Percentiles rank a stretch among this genome's conserved stretches.
These are phyloP conservation scores for Dichomitus squalens DNA, from an alignment of 1,284 basidiomycete genomes.

Conservation along the genomic window DNA sequence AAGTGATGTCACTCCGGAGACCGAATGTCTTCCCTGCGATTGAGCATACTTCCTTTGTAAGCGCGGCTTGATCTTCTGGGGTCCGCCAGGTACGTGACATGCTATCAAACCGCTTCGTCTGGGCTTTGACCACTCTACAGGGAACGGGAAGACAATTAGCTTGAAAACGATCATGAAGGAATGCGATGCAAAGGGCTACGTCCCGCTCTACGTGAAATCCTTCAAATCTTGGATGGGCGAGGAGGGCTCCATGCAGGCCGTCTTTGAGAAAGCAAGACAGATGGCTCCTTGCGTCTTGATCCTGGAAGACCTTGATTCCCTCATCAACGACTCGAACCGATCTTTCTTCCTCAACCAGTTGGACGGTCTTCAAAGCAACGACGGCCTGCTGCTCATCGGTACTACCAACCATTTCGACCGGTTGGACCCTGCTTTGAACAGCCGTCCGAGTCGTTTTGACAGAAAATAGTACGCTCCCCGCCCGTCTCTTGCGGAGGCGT, in stretches of 20 bases:
- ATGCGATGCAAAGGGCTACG: slow-evolving; percentile 58
- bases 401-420: slow-evolving; percentile 84
- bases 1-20: neutral
- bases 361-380: slow-evolving; percentile 74
- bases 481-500: too few species aligned
- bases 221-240: slow-evolving; percentile 68
- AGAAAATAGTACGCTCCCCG: slow-evolving; percentile 72
- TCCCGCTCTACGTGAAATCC: slow-evolving; percentile 78
- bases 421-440: slow-evolving; percentile 75
- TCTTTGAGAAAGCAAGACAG: slow-evolving; percentile 70
- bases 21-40: neutral
- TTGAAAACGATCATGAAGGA: slow-evolving; percentile 77
- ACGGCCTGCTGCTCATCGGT: slow-evolving; percentile 77
- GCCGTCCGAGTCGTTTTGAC: slow-evolving; percentile 81
- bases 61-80: slow-evolving; percentile 75
- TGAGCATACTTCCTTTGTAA: slow-evolving; percentile 29
- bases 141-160: slow-evolving; percentile 85
- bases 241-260: slow-evolving; percentile 61
- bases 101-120: neutral
- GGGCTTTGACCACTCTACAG: slow-evolving; percentile 34
- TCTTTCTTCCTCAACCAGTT: slow-evolving; percentile 87
- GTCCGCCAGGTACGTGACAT: slow-evolving; percentile 59
- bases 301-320: slow-evolving; percentile 80
- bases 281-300: slow-evolving; percentile 75
- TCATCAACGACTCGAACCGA: slow-evolving; percentile 75